Base-by-base conservation (phyloP, 2,329 filamentous ascomycete species). In the Helminthosporium solani region DNA sequence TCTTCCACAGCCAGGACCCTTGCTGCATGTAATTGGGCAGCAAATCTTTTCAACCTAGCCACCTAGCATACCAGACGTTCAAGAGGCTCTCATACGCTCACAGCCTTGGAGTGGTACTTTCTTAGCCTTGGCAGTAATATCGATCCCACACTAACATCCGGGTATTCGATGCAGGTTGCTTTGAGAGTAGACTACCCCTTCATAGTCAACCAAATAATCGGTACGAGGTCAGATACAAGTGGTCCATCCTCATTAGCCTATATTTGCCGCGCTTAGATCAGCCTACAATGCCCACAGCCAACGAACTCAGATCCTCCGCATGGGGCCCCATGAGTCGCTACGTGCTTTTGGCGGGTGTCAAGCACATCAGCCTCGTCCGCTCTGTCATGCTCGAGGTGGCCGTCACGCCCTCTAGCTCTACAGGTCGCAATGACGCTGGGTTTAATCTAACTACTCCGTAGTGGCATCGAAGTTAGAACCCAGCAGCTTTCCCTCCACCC, bases 121-220 rank as follows among this genome's bases (percentile, higher is more conserved):
- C 40, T 40, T 44, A 34, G 48, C 49, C 56, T 62, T 68, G 60
- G 61, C 56, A 44, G 56, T 42, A 62, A 63, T 62, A 56, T 57
- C 51, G 21, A 36, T 54, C 5, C 7, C 28, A 4, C 12, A 8
- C 14, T 12, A 8, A 31, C 28, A 31, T 25, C 6, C 9, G 23
- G 23, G 49, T 40, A 56, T 42, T 53, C 50, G 33, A 46, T n/a
- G n/a, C n/a, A n/a, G n/a, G n/a, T n/a, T n/a, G n/a, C n/a, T n/a
- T n/a, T n/a, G n/a, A n/a, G n/a, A n/a, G n/a, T n/a, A n/a, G n/a
- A n/a, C n/a, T n/a, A n/a, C n/a, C 31, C 48, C 51, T 50, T 54
- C 50, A 37, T 42, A 45, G 49, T 40, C 49, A 52, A 56, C 51
- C 40, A 34, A 48, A 43, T 58, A 53, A 44, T 41, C 31, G 21